phyloP scores from a whole-genome alignment of 1,284 basidiomycete genomes.

The Vanrija humicola region DNA sequence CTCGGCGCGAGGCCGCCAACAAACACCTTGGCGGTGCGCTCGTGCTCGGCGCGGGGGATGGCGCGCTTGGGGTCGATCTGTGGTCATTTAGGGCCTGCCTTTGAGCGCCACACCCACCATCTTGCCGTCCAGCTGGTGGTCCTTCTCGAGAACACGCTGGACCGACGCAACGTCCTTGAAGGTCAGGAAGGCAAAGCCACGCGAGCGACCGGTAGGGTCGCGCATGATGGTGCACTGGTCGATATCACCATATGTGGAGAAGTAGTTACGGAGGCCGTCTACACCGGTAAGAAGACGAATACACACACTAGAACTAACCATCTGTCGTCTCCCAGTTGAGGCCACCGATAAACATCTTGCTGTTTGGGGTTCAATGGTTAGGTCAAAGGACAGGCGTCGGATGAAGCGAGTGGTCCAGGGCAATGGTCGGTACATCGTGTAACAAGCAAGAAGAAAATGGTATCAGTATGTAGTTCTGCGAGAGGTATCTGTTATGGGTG shows the following conservation, averaged over 20 bases:
- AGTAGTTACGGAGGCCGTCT: constrained; percentile 81
- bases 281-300: background rate
- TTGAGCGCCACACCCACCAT: constrained; percentile 58
- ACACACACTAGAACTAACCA: constrained; percentile 53
- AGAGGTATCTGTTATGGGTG: background rate
- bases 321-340: constrained; percentile 97
- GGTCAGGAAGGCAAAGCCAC: constrained; percentile 91
- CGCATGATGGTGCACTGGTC: constrained; percentile 94
- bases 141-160: constrained; percentile 80
- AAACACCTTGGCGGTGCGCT: constrained; percentile 87
- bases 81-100: background rate
- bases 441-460: constrained; percentile 4
- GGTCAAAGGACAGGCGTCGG: too few species aligned
- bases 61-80: constrained; percentile 99
- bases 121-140: constrained; percentile 90
- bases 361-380: constrained; percentile 50
- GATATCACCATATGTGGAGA: constrained; percentile 83
- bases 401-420: background rate
- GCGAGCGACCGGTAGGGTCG: constrained; percentile 79
- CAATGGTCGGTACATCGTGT: constrained; percentile 5
- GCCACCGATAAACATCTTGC: constrained; percentile 97
- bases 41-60: constrained; percentile 91
- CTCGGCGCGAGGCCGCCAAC: constrained; percentile 89
- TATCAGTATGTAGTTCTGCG: constrained; percentile 11
- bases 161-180: constrained; percentile 82